These are phyloP conservation scores for Globisporangium camurandrum DNA, from an alignment of 352 stramenopile species.

Conservation along the genomic window DNA sequence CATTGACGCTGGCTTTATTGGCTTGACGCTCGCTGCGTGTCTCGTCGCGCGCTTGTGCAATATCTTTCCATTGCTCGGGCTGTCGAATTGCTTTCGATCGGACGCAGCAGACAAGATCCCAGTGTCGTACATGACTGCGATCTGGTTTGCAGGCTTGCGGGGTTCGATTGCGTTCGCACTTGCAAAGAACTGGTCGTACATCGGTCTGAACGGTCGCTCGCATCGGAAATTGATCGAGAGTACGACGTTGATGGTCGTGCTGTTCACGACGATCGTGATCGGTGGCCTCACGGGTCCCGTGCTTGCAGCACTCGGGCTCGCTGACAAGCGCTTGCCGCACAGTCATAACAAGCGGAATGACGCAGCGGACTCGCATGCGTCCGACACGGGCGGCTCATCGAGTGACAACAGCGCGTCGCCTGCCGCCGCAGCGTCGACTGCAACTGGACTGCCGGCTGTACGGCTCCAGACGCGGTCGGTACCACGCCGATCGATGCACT, in stretches of 20 bases:
- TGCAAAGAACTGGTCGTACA: constrained; percentile 80
- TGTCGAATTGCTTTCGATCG: constrained; percentile 66
- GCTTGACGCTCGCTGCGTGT: constrained; percentile 64
- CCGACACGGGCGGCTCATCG: constrained; percentile 17
- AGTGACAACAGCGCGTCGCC: constrained; percentile 22
- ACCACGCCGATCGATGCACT: constrained; percentile 45
- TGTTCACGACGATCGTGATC: constrained; percentile 82
- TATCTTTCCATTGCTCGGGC: constrained; percentile 62
- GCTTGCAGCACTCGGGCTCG: constrained; percentile 39
- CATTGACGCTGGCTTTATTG: constrained; percentile 77
- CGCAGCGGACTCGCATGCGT: constrained; percentile 31
- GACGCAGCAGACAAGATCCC: constrained; percentile 43
- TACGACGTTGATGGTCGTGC: constrained; percentile 81
- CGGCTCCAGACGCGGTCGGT: constrained; percentile 19
- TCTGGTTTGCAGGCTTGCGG: constrained; percentile 91
- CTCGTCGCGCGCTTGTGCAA: constrained; percentile 68
- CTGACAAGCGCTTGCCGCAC: constrained; percentile 13
- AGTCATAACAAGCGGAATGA: constrained; percentile 19
- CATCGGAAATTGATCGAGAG: constrained; percentile 80
- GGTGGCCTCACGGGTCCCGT: constrained; percentile 70
- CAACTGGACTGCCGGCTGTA: neutral
- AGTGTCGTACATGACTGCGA: constrained; percentile 69
- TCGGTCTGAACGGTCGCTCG: constrained; percentile 51
- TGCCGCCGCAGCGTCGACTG: constrained; percentile 14
- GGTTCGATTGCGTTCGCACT: constrained; percentile 92